Base-by-base conservation (phyloP, 2,329 filamentous ascomycete species). In the Pezicula rhizophila region DNA sequence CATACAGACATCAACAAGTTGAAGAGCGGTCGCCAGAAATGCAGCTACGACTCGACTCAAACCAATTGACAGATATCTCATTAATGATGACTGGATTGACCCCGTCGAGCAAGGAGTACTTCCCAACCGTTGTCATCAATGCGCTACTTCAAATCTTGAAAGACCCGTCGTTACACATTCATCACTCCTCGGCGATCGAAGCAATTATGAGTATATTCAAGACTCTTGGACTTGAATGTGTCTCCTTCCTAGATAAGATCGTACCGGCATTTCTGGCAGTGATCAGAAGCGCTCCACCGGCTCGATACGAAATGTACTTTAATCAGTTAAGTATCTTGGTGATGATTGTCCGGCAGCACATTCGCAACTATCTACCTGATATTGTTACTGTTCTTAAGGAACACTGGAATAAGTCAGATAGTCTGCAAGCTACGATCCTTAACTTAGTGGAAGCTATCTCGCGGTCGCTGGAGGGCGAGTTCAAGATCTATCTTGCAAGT, bases 121-220 rank as follows among this genome's bases (percentile, higher is more conserved):
- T 96, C 63, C 93, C 93, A 1, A 99, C 93, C 0, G 90, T 99
- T 15, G 93, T 96, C 42, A 96, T 99, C 64, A 96, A 96, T 61
- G 95, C 93, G 2, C 77, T 99, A 10, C 82, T 99, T 61, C 85
- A 90, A 49, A 91, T 99, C 57, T 71, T 99, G 33, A 95, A 92
- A 61, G 93, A 99, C 59, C 83, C 84, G 23, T 97, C 93, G 0
- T 75, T 99, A 4, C 81, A 85, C 11, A 88, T 95, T 61, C 92
- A 96, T 60, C 95, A 99, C 62, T 92, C 90, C 4, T 83, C 86
- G 10, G 92, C 97, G 12, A 93, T 99, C 45, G 93, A 97, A 66
- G 93, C 93, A 5, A 95, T 99, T 60, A 97, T 99, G 84, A 96
- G 89, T 59, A 99, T 99, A 51, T 99, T 99, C 70, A 88, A 93